Conservation (phyloP, 2,329 filamentous ascomycete genomes). For the Neofusicoccum umdonicola region DNA sequence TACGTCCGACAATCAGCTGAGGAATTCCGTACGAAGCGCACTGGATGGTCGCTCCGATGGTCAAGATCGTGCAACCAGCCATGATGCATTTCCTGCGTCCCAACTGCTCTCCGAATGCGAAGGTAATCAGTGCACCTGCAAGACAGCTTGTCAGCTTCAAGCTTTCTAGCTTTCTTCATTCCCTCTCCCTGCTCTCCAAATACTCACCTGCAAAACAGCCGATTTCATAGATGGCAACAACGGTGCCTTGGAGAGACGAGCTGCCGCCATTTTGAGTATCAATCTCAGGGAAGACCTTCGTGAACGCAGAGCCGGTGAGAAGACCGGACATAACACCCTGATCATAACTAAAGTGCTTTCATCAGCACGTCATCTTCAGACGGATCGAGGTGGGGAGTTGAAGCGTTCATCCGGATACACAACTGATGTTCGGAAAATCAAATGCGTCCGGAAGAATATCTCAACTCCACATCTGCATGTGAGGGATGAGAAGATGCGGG, state of each 20-base stretch:
- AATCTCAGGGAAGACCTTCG: conserved; percentile 5
- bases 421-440: no score
- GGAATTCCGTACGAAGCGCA: conserved; percentile 44
- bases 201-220: not conserved
- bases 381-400: not conserved
- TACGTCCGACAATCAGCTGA: conserved; percentile 51
- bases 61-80: conserved; percentile 49
- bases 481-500: no score
- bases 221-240: conserved; percentile 53
- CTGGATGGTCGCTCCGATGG: conserved; percentile 50
- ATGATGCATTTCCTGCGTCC: conserved; percentile 51
- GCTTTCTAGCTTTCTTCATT: no score
- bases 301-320: conserved; percentile 30
- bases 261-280: conserved; percentile 40
- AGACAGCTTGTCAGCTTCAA: not conserved
- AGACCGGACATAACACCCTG: conserved; percentile 41
- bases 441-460: not conserved
- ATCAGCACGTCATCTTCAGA: not conserved
- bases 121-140: conserved; percentile 52
- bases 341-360: conserved; percentile 32
- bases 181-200: no score
- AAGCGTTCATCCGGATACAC: no score
- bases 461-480: not conserved
- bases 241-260: conserved; percentile 49
- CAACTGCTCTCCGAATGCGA: conserved; percentile 48